Percentiles rank a stretch among this genome's conserved stretches.
Conservation (phyloP, 2,329 filamentous ascomycete genomes). For the Biscogniauxia mediterranea region DNA sequence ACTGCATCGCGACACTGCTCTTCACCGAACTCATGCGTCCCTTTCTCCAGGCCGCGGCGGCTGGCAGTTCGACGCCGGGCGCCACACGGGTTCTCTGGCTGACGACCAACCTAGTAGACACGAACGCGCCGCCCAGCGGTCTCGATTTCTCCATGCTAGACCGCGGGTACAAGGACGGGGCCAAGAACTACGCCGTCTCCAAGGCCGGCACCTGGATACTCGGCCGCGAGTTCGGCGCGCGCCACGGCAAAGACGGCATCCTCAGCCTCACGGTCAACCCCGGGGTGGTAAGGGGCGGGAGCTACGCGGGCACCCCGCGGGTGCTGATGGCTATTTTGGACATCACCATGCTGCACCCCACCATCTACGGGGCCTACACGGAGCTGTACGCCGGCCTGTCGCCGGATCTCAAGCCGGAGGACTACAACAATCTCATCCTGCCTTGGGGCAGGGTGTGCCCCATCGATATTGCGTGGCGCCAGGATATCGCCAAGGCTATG, state of each 20-base stretch:
- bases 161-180: conserved; percentile 20
- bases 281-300: conserved; percentile 33
- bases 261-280: conserved; percentile 35
- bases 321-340: conserved; percentile 11
- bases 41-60: conserved; percentile 31
- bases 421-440: conserved; percentile 15
- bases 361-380: conserved; percentile 20
- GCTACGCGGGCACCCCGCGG: conserved; percentile 16
- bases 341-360: conserved; percentile 12
- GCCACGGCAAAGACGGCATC: conserved; percentile 15
- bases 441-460: conserved; percentile 20
- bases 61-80: conserved; percentile 12
- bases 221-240: conserved; percentile 31
- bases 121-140: conserved; percentile 25
- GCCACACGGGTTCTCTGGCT: conserved; percentile 24
- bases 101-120: conserved; percentile 31
- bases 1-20: conserved; percentile 35
- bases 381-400: conserved; percentile 20
- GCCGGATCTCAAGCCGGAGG: conserved; percentile 19
- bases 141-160: conserved; percentile 29
- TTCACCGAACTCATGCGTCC: conserved; percentile 36
- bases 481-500: conserved; percentile 31
- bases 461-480: conserved; percentile 17
- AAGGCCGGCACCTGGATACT: conserved; percentile 38
- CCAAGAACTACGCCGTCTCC: conserved; percentile 31